Evolutionary conservation across 1,284 basidiomycete species (phyloP), one percentile per base, ranked within the genome.

Genomic region (Vanrija humicola): DNA sequence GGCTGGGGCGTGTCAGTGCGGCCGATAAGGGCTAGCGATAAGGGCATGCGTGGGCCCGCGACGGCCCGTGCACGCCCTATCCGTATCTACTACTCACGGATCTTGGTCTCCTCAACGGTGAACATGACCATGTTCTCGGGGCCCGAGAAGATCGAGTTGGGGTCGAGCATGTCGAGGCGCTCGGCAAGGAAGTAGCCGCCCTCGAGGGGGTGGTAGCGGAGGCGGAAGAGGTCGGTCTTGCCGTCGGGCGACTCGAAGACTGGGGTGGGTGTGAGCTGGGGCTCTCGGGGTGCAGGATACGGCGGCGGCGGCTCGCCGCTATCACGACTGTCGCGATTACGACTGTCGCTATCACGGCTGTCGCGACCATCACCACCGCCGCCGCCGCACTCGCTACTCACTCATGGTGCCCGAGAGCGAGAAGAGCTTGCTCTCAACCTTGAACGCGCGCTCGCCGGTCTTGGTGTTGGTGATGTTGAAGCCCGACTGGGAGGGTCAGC

Each of bases 151-250:
- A 10, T 25, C 23, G 46, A 43, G 34, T 34, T 34, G 18, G 38
- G 40, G 48, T 54, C 53, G 38, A 54, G n/a, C 16, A 54, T 18
- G 53, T 54, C 53, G 18, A 45, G 43, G 25, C 53, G 47, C 47
- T 50, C 28, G 34, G n/a, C 53, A 19, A 34, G 25, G 23, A 54
- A 54, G 43, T 49, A 25, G 16, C 38, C 43, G 23, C 28, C 25
- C 21, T 40, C 10, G 47, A 18, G 43, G 38, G 16, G 23, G 47
- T 48, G 23, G 48, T 54, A 50, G 38, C 29, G 25, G 38, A 54
- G 23, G 7, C 40, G 21, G 38, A 49, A 54, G 47, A 54, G 48
- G 38, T 46, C 40, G 26, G 29, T 28, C 53, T 54, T 49, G 47
- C 53, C 53, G 38, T 49, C 53, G 38, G 53, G 38, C 5, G 53